Base-by-base conservation (phyloP, 2,329 filamentous ascomycete genomes). In the Colletotrichum somersetense region DNA sequence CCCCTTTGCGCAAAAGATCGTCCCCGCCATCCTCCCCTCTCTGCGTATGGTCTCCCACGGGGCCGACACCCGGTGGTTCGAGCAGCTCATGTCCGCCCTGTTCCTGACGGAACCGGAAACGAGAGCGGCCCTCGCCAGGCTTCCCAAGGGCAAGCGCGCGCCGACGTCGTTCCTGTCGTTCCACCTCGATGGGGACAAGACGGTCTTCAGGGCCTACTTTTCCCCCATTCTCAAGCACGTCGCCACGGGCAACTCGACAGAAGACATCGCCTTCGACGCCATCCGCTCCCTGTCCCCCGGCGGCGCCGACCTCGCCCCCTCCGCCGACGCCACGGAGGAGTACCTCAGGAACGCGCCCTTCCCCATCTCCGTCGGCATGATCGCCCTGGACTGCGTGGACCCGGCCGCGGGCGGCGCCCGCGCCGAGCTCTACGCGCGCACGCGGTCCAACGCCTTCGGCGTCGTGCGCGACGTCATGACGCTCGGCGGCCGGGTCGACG, bases 381-480 rank as follows among this genome's bases (percentile, higher is more conserved):
- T 78, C 6, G 75, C 76, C n/a, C 74, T 78, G 23, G 77, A 78
- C 61, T 77, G 77, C 46, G 53, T 77, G n/a, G 73, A 68, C 35
- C 77, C 77, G 5, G 73, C 76, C 20, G 72, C 73, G 33, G 77
- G 76, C 1, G 77, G 75, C 1, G 77, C 77, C 12, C 65, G 77
- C 56, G 73, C 77, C 58, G 78, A 78, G 68, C 61, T 78, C n/a
- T 78, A 78, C 61, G 76, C 75, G 16, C 74, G 75, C 8, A 74
- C 76, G 11, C 74, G 74, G 46, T 71, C 67, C 33, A 78, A 78
- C 30, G 74, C 75, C 18, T 77, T 76, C 72, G 66, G 72, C 40
- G 72, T 74, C 7, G 76, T 78, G 30, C 66, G 74, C 14, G 53
- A 78, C 5, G 76, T 78, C 23, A 66, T 77, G 18, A 78, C 77